These are phyloP conservation scores for Fabrea salina DNA, from an alignment of 169 alveolate species.

Conservation along the genomic window DNA sequence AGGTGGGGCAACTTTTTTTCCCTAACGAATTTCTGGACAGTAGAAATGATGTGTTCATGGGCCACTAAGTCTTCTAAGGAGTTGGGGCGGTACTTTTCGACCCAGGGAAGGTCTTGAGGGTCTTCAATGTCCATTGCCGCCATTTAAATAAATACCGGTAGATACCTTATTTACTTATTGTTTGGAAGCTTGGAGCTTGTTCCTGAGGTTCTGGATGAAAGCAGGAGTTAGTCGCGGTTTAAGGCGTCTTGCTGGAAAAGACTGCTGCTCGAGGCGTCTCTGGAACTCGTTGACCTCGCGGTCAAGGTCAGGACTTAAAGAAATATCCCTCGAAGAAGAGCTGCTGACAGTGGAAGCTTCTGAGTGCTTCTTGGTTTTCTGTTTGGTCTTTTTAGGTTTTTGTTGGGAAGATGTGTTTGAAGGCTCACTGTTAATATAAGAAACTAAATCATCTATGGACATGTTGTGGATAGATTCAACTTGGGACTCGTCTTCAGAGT, in stretches of 20 bases:
- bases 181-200: no score
- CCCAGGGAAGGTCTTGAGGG: slow-evolving; percentile 59
- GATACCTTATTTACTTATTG: no score
- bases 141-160: no score
- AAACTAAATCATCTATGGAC: background rate
- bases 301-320: background rate
- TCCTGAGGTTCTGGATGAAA: no score
- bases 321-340: background rate
- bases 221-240: no score
- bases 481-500: background rate
- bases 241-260: background rate
- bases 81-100: slow-evolving; percentile 72
- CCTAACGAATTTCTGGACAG: slow-evolving; percentile 53
- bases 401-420: no score
- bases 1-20: slow-evolving; percentile 73
- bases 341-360: background rate
- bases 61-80: slow-evolving; percentile 54
- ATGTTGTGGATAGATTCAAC: background rate
- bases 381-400: background rate
- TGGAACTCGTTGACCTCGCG: background rate
- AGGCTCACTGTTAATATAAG: background rate
- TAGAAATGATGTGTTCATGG: slow-evolving; percentile 57
- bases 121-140: slow-evolving; percentile 39
- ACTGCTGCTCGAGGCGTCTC: background rate
- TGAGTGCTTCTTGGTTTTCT: background rate